Conservation (phyloP, 2,329 filamentous ascomycete genomes). For the Fusarium begoniae region DNA sequence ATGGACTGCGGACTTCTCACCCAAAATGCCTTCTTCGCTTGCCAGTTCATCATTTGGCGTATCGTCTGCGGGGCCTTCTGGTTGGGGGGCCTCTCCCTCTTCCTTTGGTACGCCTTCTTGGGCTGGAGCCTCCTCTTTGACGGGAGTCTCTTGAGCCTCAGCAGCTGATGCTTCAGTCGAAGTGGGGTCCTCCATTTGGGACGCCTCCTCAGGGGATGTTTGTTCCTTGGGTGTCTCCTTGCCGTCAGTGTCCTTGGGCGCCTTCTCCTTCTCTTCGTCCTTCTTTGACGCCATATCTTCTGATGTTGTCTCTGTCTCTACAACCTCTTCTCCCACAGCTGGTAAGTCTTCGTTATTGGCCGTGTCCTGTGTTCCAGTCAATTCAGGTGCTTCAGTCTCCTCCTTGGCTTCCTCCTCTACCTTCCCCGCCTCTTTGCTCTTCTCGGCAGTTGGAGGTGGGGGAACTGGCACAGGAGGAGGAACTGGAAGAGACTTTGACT, state of each 20-base stretch:
- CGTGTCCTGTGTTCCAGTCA: slow-evolving; percentile 19
- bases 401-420: slow-evolving; percentile 24
- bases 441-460: slow-evolving; percentile 7
- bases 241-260: neutral
- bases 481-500: slow-evolving; percentile 5
- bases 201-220: slow-evolving; percentile 4
- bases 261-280: slow-evolving; percentile 14
- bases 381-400: slow-evolving; percentile 24
- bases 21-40: neutral
- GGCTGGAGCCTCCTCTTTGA: neutral
- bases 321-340: slow-evolving; percentile 2
- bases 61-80: slow-evolving; percentile 11
- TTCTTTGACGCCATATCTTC: slow-evolving; percentile 6
- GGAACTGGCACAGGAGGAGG: slow-evolving; percentile 2
- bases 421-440: slow-evolving; percentile 30
- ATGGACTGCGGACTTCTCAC: slow-evolving; percentile 1
- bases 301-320: slow-evolving; percentile 7
- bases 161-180: slow-evolving; percentile 1
- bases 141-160: slow-evolving; percentile 1
- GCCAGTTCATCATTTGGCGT: slow-evolving; percentile 7
- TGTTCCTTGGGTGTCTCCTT: slow-evolving; percentile 21
- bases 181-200: neutral
- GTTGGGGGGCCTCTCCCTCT: slow-evolving; percentile 3
- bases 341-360: slow-evolving; percentile 8
- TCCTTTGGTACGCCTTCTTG: slow-evolving; percentile 1